These are phyloP conservation scores for Ceratobasidium sp. DNA, from an alignment of 1,284 basidiomycete genomes.

Conservation along the genomic window DNA sequence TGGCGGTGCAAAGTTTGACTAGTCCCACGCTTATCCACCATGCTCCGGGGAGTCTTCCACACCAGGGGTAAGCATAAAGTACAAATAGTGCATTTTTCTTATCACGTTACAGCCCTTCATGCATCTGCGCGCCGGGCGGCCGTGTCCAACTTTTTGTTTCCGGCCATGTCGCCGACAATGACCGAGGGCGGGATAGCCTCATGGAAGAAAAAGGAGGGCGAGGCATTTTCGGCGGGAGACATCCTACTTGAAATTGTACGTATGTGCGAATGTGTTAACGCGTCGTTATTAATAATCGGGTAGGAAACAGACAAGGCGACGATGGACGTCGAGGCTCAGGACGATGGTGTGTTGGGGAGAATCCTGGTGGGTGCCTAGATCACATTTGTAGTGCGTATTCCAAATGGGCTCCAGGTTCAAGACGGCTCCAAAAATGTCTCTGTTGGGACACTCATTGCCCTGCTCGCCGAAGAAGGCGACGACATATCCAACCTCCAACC, in stretches of 20 bases:
- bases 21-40: constrained; percentile 14
- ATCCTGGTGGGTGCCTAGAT: constrained; percentile 58
- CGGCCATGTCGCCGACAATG: constrained; percentile 99
- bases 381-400: not conserved
- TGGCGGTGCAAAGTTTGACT: constrained; percentile 35
- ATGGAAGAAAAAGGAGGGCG: constrained; percentile 98
- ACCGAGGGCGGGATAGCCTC: constrained; percentile 91
- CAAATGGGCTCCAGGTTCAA: constrained; percentile 57
- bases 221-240: constrained; percentile 86
- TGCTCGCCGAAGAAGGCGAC: constrained; percentile 96
- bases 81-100: not conserved
- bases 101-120: constrained; percentile 60
- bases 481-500: constrained; percentile 85
- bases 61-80: not conserved
- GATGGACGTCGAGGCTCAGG: constrained; percentile 98
- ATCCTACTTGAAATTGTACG: constrained; percentile 78
- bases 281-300: not conserved
- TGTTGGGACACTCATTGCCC: constrained; percentile 88
- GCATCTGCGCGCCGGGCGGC: constrained; percentile 61
- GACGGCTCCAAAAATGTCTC: constrained; percentile 87
- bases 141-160: constrained; percentile 79
- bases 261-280: not conserved
- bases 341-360: constrained; percentile 95
- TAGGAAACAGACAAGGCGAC: constrained; percentile 99
- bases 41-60: too few relatives aligned